Conservation (phyloP, 495 filamentous ascomycete species). For the Acidiella bohemica region DNA sequence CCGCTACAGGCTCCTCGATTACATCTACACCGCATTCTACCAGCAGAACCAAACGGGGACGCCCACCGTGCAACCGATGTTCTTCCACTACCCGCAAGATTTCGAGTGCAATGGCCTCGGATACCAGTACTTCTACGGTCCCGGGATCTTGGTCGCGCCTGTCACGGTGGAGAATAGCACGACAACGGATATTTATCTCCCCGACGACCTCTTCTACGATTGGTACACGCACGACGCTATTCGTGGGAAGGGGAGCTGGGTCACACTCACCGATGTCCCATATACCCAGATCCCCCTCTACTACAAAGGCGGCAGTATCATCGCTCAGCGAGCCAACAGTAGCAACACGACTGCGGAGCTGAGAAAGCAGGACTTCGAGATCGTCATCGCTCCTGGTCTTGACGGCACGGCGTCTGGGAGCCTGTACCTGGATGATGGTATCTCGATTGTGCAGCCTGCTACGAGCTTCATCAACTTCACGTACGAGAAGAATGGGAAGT, state of each 20-base stretch:
- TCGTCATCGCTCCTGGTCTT: conserved; percentile 50
- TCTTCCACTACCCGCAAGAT: conserved; percentile 59
- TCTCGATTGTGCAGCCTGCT: conserved; percentile 19
- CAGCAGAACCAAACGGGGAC: conserved; percentile 51
- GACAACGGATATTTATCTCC: conserved; percentile 57
- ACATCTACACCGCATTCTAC: conserved; percentile 67
- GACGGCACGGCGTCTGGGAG: conserved; percentile 37
- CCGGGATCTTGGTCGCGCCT: conserved; percentile 56
- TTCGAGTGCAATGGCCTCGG: conserved; percentile 45
- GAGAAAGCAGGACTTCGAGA: conserved; percentile 51
- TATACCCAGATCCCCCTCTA: conserved; percentile 60
- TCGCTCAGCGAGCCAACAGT: conserved; percentile 47
- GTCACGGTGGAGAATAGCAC: conserved; percentile 52
- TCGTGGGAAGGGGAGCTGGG: conserved; percentile 39
- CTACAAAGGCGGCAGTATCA: conserved; percentile 54
- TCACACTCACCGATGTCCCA: conserved; percentile 41
- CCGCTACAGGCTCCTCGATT: conserved; percentile 64
- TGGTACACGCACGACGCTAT: conserved; percentile 50
- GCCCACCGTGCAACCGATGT: conserved; percentile 56
- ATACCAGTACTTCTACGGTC: conserved; percentile 62
- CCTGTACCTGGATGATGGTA: conserved; percentile 38
- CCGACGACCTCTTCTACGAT: conserved; percentile 65
- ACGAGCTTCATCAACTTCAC: conserved; percentile 24
- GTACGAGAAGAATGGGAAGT: conserved; percentile 13
- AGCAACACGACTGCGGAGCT: conserved; percentile 60